Base-by-base conservation (phyloP, 2,329 filamentous ascomycete species). In the Alternaria incomplexa region DNA sequence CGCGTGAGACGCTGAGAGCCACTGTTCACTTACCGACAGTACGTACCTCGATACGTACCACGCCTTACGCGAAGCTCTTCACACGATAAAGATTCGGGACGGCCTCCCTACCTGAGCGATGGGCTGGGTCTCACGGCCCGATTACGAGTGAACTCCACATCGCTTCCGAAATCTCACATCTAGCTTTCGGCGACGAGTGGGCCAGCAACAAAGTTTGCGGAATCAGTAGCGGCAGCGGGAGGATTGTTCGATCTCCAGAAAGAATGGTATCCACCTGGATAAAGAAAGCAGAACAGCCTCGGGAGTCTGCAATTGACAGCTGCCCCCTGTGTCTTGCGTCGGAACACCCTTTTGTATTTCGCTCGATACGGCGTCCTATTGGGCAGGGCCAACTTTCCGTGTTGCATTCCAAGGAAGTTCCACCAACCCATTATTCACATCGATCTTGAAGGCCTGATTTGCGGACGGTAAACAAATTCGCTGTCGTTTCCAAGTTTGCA, bases 201-300 rank as follows among this genome's bases (percentile, higher is more conserved):
- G 47, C 23, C 56, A n/a, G 12, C 40, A 45, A 17, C 25, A 53
- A 45, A 44, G 32, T 45, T 46, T 53, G 56, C 32, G 30, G 22
- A 57, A 50, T 48, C 55, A 20, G 45, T 20, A 36, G 45, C 55
- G 44, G 55, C 55, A 48, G 50, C 57, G 57, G 57, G 51, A 60
- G 50, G 51, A 60, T 55, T 36, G 56, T 26, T 58, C 56, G 46
- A 58, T 58, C 32, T 45, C 43, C 28, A 56, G 28, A 26, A 55
- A 48, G 25, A 57, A 43, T 50, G 20, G 45, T 57, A 57, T 57
- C 55, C 55, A 57, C 55, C 17, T 57, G 25, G 28, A 15, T 20
- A 57, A 43, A 30, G 44, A 45, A 36, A 22, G 9, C 13, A 43
- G n/a, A 47, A 43, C 6, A 57, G 44, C 55, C 55, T 50, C 44